A percentile compares a stretch with the other conserved stretches of the same genome.
phyloP scores from a whole-genome alignment of 2,329 filamentous ascomycete genomes.

The Triangularia setosa region DNA sequence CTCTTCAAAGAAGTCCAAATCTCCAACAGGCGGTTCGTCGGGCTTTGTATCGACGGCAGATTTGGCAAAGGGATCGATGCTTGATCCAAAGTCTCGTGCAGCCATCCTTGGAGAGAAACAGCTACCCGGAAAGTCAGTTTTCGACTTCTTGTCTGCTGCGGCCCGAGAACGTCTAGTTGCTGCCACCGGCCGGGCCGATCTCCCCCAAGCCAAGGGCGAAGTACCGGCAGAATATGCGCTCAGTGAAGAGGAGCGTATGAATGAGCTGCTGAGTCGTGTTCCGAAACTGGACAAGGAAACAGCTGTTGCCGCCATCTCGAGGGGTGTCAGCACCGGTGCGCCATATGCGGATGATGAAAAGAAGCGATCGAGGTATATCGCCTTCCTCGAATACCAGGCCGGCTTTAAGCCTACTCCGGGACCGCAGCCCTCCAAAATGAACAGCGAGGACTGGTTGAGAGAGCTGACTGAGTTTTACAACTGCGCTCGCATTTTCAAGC shows the following conservation, averaged over 20 bases:
- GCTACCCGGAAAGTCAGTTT: constrained; percentile 89
- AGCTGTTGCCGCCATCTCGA: constrained; percentile 63
- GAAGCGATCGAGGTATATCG: constrained; percentile 77
- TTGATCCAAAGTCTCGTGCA: constrained; percentile 74
- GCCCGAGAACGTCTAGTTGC: constrained; percentile 72
- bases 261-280: constrained; percentile 54
- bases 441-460: constrained; percentile 69
- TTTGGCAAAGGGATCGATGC: constrained; percentile 69
- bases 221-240: constrained; percentile 61
- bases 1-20: constrained; percentile 49
- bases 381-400: constrained; percentile 74
- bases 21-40: constrained; percentile 28
- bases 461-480: constrained; percentile 74
- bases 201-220: constrained; percentile 76
- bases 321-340: constrained; percentile 62
- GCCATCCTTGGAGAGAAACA: constrained; percentile 74
- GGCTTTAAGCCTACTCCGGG: constrained; percentile 58
- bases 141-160: constrained; percentile 81
- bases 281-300: constrained; percentile 63
- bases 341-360: constrained; percentile 79
- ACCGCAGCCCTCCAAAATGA: constrained; percentile 38
- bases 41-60: constrained; percentile 66
- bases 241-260: constrained; percentile 59
- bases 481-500: constrained; percentile 73
- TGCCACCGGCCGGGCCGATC: constrained; percentile 68